A percentile compares a stretch with the other conserved stretches of the same genome.
Conservation (phyloP, 1,139 yeast genomes). For the Yamadazyma atmosphaerica region DNA sequence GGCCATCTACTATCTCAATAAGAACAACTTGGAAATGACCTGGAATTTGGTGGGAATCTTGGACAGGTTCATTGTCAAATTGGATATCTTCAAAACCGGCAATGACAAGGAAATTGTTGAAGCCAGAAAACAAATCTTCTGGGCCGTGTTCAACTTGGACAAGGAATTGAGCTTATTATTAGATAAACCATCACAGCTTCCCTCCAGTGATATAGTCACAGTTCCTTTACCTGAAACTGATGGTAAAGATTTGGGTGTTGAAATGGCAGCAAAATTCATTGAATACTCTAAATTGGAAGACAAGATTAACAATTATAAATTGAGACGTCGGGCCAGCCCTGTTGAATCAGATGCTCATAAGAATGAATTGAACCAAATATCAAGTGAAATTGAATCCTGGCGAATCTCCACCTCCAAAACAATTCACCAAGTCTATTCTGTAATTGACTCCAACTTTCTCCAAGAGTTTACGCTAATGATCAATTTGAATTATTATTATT, state of each 20-base stretch:
- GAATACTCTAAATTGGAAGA: conserved; percentile 15
- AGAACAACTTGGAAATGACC: conserved; percentile 27
- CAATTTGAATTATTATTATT: conserved; percentile 40
- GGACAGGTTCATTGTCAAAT: conserved; percentile 27
- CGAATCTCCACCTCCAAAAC: conserved; percentile 29
- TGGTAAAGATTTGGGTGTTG: conserved; percentile 3
- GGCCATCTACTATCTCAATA: conserved; percentile 30
- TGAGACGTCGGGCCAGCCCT: conserved; percentile 1
- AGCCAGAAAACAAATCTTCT: conserved; percentile 23
- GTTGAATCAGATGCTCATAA: not conserved
- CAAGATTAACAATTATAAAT: conserved; percentile 17
- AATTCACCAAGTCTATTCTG: conserved; percentile 21
- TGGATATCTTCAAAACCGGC: conserved; percentile 21
- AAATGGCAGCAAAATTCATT: conserved; percentile 7
- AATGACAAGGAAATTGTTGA: not conserved
- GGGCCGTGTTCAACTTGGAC: conserved; percentile 43
- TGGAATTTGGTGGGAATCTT: conserved; percentile 41
- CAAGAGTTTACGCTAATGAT: conserved; percentile 26
- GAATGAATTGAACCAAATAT: conserved; percentile 3
- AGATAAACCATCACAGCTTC: conserved; percentile 37
- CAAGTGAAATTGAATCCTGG: conserved; percentile 34
- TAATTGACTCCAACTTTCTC: conserved; percentile 16
- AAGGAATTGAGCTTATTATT: conserved; percentile 36
- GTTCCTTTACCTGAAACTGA: conserved; percentile 4
- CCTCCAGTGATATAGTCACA: conserved; percentile 18